Percentiles rank a stretch among this genome's conserved stretches.
These are phyloP conservation scores for Fonsecaea pugnacius DNA, from an alignment of 2,329 filamentous ascomycete species.

Conservation along the genomic window DNA sequence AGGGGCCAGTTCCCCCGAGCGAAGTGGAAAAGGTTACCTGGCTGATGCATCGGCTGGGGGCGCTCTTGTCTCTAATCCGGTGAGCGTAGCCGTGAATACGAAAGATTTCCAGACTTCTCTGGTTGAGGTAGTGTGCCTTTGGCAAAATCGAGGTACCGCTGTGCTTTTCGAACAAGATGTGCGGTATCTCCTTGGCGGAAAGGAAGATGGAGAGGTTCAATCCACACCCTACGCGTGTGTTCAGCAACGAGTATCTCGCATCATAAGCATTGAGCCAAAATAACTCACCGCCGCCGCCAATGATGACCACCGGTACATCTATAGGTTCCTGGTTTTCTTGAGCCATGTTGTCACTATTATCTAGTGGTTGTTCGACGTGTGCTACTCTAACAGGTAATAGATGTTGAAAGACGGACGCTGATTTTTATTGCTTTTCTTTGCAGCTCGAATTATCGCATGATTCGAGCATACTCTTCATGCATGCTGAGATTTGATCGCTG, in stretches of 20 bases:
- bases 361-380: neutral
- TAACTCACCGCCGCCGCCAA: conserved; percentile 38
- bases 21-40: conserved; percentile 42
- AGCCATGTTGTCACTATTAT: neutral
- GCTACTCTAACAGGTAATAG: too few species aligned
- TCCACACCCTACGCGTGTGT: conserved; percentile 30
- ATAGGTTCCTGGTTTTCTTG: neutral
- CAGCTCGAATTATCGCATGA: too few species aligned
- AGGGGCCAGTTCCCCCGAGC: conserved; percentile 37
- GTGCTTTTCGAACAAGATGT: conserved; percentile 42
- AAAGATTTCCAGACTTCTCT: conserved; percentile 38
- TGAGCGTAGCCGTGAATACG: conserved; percentile 40
- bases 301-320: conserved; percentile 36
- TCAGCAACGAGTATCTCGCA: neutral
- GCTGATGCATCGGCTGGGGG: conserved; percentile 38
- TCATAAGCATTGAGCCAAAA: neutral
- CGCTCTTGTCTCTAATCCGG: conserved; percentile 35
- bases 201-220: conserved; percentile 41
- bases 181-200: conserved; percentile 37
- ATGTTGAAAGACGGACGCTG: too few species aligned
- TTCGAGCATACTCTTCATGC: too few species aligned
- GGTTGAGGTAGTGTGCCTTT: conserved; percentile 42
- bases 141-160: conserved; percentile 41
- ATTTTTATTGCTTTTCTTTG: too few species aligned
- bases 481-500: too few species aligned